Base-by-base conservation (phyloP, 768 basidiomycete species). In the Chalciporus sphaerocephalus region DNA sequence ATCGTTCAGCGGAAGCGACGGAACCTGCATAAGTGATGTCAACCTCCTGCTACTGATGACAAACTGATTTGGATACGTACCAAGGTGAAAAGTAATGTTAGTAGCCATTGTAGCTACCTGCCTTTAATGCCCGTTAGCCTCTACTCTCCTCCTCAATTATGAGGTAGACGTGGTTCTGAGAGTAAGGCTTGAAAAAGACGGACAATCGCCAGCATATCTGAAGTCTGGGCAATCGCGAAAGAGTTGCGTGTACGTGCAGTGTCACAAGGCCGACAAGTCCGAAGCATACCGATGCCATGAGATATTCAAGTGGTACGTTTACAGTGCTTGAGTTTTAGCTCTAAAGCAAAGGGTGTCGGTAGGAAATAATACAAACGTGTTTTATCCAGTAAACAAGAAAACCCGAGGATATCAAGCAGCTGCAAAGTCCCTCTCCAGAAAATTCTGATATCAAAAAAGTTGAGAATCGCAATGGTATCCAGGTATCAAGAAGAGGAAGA, bases 11-110 rank as follows among this genome's bases (percentile, higher is more conserved):
- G 15, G 72, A 62, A 30, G 70, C 74, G 32, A 95, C 84, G 38
- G 89, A 85, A 39, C 92, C 88, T 91, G 56, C 4, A 12, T 41
- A 40, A 32, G 11, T 32, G 30, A n/a, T 6, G 18, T 50, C 44
- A 40, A 42, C 46, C 37, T 42, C 22, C 13, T 24, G 46, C 32
- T 24, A 44, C 32, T n/a, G 8, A 23, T 18, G 23, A 44, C 30
- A 16, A 15, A 17, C 11, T 27, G 17, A 32, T 0, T 10, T 10
- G 10, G 33, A 33, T 33, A 17, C 66, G 17, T 52, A 82, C 84
- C 85, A 40, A 79, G 66, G 59, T 88, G 85, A 50, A 89, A 88
- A 23, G 81, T 83, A 37, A 85, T 78, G 56, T 85, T 81, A 12
- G 61, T 66, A 9, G 68, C 54, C 70, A 72, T 71, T 13, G 21